phyloP scores from a whole-genome alignment of 2,329 filamentous ascomycete species.

The Aspergillus brasiliensis region DNA sequence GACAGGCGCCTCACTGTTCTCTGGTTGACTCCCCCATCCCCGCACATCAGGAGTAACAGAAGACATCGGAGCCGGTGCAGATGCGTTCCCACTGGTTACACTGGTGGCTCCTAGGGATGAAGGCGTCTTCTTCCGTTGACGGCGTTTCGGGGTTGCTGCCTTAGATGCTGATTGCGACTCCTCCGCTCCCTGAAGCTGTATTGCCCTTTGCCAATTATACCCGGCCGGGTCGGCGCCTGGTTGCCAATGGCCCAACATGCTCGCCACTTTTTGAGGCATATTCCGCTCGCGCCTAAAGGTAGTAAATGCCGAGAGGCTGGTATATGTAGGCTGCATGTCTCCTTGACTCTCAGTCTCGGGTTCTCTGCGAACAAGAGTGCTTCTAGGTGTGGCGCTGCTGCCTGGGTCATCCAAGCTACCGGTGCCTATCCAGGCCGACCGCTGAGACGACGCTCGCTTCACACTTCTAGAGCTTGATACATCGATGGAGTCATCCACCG shows the following conservation, averaged over 20 bases:
- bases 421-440: not conserved
- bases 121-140: conserved; percentile 30
- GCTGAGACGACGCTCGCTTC: not conserved
- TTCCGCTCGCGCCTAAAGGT: conserved; percentile 26
- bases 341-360: not conserved
- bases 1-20: conserved; percentile 20
- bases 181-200: conserved; percentile 23
- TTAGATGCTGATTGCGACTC: conserved; percentile 19
- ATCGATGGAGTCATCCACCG: not conserved
- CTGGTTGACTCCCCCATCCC: conserved; percentile 38
- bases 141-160: conserved; percentile 23
- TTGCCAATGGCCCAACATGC: conserved; percentile 42
- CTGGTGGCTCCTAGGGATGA: conserved; percentile 13
- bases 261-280: conserved; percentile 26
- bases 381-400: not conserved
- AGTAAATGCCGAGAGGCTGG: conserved; percentile 33
- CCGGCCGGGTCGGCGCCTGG: conserved; percentile 33
- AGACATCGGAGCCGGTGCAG: conserved; percentile 24
- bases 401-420: not conserved
- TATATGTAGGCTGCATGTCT: conserved; percentile 14
- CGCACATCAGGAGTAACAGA: conserved; percentile 27
- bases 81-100: conserved; percentile 12
- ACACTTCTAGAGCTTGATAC: not conserved
- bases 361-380: not conserved
- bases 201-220: conserved; percentile 38